Conservation (phyloP, 305 asterid species). For the Nicotiana rustica region DNA sequence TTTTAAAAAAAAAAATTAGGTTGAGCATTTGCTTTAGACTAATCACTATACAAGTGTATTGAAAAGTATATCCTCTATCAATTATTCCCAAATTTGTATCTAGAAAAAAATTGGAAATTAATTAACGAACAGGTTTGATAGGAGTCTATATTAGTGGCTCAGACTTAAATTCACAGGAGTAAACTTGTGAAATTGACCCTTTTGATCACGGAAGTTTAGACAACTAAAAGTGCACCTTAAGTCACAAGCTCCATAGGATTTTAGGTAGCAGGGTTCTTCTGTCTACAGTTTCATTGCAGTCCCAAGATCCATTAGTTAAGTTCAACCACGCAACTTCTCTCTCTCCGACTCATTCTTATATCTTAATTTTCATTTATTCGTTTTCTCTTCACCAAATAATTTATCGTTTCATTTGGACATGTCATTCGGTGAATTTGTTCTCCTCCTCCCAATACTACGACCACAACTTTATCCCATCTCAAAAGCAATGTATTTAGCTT, state of each 20-base stretch:
- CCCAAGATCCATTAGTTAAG: background rate
- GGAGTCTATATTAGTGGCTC: background rate
- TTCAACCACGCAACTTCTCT: background rate
- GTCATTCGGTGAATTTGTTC: background rate
- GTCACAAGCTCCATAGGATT: conserved; percentile 3
- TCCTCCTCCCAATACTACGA: background rate
- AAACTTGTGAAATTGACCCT: background rate
- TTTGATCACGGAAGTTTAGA: background rate
- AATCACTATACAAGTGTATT: too few relatives aligned
- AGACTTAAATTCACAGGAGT: background rate
- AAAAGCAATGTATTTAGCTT: too few relatives aligned
- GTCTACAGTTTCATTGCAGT: background rate
- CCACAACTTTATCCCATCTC: background rate
- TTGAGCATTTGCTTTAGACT: too few relatives aligned
- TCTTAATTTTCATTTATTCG: background rate
- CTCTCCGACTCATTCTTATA: background rate
- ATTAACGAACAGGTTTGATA: background rate
- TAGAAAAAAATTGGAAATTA: too few relatives aligned
- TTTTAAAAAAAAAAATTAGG: too few relatives aligned
- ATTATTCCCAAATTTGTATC: too few relatives aligned
- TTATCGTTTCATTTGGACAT: background rate
- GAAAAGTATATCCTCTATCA: too few relatives aligned
- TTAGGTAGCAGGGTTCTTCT: background rate
- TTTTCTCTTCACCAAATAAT: background rate
- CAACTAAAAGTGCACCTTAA: background rate